phyloP scores from a whole-genome alignment of 2,329 filamentous ascomycete genomes.

The Monilinia fructicola region DNA sequence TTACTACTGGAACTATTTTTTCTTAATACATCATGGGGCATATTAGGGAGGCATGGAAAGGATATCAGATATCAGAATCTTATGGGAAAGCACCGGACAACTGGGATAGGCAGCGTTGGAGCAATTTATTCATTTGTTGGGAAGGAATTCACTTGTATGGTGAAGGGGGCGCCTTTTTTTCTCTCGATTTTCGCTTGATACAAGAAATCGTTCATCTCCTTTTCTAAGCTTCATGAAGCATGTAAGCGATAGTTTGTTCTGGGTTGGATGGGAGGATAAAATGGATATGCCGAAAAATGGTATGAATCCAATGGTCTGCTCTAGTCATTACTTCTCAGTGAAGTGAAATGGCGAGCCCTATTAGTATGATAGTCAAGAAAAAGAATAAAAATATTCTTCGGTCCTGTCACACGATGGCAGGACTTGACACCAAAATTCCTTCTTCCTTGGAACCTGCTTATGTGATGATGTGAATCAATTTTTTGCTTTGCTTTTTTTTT shows the following conservation, averaged over 20 bases:
- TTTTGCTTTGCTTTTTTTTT: not conserved
- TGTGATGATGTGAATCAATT: not conserved
- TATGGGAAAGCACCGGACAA: slow-evolving; percentile 16
- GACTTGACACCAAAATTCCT: slow-evolving; percentile 8
- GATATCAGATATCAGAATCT: slow-evolving; percentile 16
- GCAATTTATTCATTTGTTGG: slow-evolving; percentile 21
- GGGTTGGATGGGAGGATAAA: slow-evolving; percentile 7
- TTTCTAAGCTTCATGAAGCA: slow-evolving; percentile 10
- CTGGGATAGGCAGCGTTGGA: slow-evolving; percentile 22
- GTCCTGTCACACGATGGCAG: slow-evolving; percentile 10
- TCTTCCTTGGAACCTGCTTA: not conserved
- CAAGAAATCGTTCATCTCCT: slow-evolving; percentile 6
- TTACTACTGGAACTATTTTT: slow-evolving; percentile 18
- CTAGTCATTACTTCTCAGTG: slow-evolving; percentile 6
- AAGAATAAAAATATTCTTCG: slow-evolving; percentile 10
- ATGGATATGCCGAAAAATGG: slow-evolving; percentile 1
- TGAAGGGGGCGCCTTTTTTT: slow-evolving; percentile 22
- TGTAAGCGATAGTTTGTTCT: slow-evolving; percentile 13
- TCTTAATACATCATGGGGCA: slow-evolving; percentile 29
- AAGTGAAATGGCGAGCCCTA: not conserved
- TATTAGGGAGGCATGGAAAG: slow-evolving; percentile 20
- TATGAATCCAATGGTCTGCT: slow-evolving; percentile 8
- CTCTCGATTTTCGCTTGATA: slow-evolving; percentile 17
- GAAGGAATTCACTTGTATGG: slow-evolving; percentile 18
- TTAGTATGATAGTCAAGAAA: slow-evolving; percentile 7